Evolutionary conservation across 2,329 filamentous ascomycete genomes (phyloP).

Genomic region (Cercospora citrullina): DNA sequence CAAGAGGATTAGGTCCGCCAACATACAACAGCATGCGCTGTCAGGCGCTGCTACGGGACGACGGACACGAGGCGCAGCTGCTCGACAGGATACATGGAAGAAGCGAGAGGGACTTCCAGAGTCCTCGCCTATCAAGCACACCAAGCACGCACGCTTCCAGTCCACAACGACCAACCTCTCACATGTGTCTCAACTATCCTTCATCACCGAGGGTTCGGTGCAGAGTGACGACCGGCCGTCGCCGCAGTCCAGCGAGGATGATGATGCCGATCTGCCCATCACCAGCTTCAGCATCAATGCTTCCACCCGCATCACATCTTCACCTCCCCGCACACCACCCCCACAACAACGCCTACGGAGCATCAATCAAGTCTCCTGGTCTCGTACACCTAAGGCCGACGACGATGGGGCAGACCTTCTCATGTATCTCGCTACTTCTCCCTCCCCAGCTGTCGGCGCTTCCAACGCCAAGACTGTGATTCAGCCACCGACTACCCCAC

Average conservation of each 20-base stretch:
- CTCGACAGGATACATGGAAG: conserved; percentile 67
- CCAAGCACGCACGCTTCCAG: conserved; percentile 72
- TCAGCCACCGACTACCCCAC: conserved; percentile 57
- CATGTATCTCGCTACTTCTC: conserved; percentile 88
- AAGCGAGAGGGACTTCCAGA: conserved; percentile 73
- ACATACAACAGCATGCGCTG: conserved; percentile 26
- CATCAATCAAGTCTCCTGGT: conserved; percentile 43
- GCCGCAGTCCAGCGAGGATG: conserved; percentile 69
- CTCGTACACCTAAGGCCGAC: conserved; percentile 59
- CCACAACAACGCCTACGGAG: conserved; percentile 46
- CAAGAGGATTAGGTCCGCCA: conserved; percentile 34
- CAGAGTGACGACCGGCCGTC: conserved; percentile 63
- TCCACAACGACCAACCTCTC: conserved; percentile 42
- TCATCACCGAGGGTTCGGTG: conserved; percentile 71
- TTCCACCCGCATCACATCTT: conserved; percentile 59
- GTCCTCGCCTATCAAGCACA: conserved; percentile 81
- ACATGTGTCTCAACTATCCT: conserved; percentile 73
- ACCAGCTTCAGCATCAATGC: conserved; percentile 67
- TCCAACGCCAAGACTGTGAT: conserved; percentile 45
- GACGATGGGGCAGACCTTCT: conserved; percentile 83
- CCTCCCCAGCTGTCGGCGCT: conserved; percentile 67
- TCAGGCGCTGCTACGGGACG: conserved; percentile 37
- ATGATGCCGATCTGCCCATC: conserved; percentile 76
- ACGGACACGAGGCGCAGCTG: conserved; percentile 35
- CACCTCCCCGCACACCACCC: conserved; percentile 80